A percentile compares a stretch with the other conserved stretches of the same genome.
Conservation (phyloP, 768 basidiomycete species). For the Sistotremastrum suecicum region DNA sequence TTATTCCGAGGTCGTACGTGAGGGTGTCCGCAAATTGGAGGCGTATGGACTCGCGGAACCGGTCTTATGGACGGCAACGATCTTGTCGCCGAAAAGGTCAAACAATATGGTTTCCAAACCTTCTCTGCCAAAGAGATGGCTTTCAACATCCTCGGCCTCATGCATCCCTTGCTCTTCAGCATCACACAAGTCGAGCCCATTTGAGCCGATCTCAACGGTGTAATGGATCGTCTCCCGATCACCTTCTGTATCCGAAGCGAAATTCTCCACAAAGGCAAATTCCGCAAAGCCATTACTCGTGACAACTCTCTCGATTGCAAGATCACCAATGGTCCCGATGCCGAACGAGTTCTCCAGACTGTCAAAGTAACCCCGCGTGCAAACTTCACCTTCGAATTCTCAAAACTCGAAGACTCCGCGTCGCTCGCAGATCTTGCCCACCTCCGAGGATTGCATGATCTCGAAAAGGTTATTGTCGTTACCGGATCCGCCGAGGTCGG, state of each 20-base stretch:
- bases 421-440: conserved; percentile 59
- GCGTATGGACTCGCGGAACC: conserved; percentile 99
- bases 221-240: conserved; percentile 92
- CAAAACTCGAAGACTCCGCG: conserved; percentile 59
- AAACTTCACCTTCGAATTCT: conserved; percentile 96
- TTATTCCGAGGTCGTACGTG: conserved; percentile 88
- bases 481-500: conserved; percentile 97
- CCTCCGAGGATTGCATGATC: conserved; percentile 79
- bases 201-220: conserved; percentile 97
- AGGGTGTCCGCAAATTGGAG: conserved; percentile 93
- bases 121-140: conserved; percentile 99
- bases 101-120: conserved; percentile 85
- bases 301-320: conserved; percentile 97
- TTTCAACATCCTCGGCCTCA: conserved; percentile 97
- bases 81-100: conserved; percentile 87
- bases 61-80: conserved; percentile 94
- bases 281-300: conserved; percentile 83
- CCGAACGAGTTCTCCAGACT: conserved; percentile 84
- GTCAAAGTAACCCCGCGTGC: conserved; percentile 91
- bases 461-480: conserved; percentile 91
- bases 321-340: conserved; percentile 75
- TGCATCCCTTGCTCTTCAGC: conserved; percentile 98
- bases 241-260: conserved; percentile 73
- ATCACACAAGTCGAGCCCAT: conserved; percentile 99
- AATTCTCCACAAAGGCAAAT: conserved; percentile 76